Evolutionary conservation across 305 asterid genomes (phyloP).

Genomic region (Salvia sclarea): DNA sequence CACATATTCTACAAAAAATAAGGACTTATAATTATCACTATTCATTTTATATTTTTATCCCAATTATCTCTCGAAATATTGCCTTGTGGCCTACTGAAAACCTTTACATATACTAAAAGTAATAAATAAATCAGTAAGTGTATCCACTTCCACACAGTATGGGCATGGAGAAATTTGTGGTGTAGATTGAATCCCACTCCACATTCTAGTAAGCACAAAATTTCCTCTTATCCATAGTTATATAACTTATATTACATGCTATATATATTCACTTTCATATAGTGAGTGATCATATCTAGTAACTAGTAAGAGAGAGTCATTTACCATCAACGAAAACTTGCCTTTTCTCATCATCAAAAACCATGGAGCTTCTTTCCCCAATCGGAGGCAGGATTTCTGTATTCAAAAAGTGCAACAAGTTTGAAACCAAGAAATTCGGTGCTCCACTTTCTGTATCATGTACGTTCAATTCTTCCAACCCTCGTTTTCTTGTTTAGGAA

Average conservation of each 20-base stretch:
- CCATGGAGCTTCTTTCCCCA: slow-evolving; percentile 42
- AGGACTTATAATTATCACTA: not conserved
- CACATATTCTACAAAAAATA: slow-evolving; percentile 31
- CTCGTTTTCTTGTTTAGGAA: not conserved
- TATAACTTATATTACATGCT: slow-evolving; percentile 6
- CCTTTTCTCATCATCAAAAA: slow-evolving; percentile 57
- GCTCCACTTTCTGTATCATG: slow-evolving; percentile 54
- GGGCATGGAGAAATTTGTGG: slow-evolving; percentile 46
- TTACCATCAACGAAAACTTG: slow-evolving; percentile 63
- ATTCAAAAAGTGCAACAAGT: slow-evolving; percentile 27
- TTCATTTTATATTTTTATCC: not conserved
- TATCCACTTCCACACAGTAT: slow-evolving; percentile 42
- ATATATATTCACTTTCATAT: slow-evolving; percentile 7
- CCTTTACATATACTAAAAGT: slow-evolving; percentile 34
- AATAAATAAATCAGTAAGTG: slow-evolving; percentile 11
- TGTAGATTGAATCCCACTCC: slow-evolving; percentile 40
- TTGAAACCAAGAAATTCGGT: slow-evolving; percentile 37
- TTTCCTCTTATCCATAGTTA: slow-evolving; percentile 34
- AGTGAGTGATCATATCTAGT: slow-evolving; percentile 5
- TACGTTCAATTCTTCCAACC: slow-evolving; percentile 32
- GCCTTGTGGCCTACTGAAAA: not conserved
- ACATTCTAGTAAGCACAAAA: slow-evolving; percentile 11
- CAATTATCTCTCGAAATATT: not conserved
- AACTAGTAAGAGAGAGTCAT: not conserved
- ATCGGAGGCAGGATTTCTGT: slow-evolving; percentile 35